Evolutionary conservation across 1,284 basidiomycete species (phyloP), one percentile per base, ranked within the genome.

Genomic region (Pascua sp.): DNA sequence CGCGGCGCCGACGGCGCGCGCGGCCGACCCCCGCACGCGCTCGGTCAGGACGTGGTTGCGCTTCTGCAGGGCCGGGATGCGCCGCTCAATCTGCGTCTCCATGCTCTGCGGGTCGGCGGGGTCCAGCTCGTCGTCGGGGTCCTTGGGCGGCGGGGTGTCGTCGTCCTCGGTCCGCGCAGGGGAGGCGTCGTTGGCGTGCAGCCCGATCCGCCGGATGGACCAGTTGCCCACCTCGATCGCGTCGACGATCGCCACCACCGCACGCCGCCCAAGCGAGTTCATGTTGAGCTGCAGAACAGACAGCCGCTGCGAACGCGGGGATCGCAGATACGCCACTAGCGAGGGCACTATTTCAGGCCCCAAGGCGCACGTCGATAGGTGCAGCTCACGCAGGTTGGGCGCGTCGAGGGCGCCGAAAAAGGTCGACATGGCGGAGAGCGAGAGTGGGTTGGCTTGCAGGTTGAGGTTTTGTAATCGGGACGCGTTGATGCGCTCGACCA

Each of bases 311-410:
- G 56, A 64, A 13, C 70, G 66, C 8, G 60, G 50, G 2, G 63
- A 66, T 15, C 52, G 42, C 32, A 75, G 51, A 45, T 57, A 66
- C 10, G 53, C 41, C n/a, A 61, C 53, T n/a, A 73, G 60, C 8
- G 63, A 39, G 0, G 49, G 49, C 0, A 64, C 62, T 3, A 56
- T 18, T 0, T 37, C 17, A 2, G 63, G 53, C 1, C 58, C 51
- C n/a, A 75, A 47, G 42, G 64, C 56, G 54, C 68, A 72, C 1
- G 67, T 63, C n/a, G 70, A 71, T 2, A 76, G 56, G 53, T 72
- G 67, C 17, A 76, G 65, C 24, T 66, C 57, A 24, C 51, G 56
- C 37, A 76, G 64, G 37, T 64, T 42, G 0, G 69, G 60, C 0
- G 65, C 58, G 49, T 64, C 16, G 15, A 76, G 63, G 8, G 43